A percentile compares a stretch with the other conserved stretches of the same genome.
phyloP scores from a whole-genome alignment of 305 asterid species.

The Fraxinus latifolia region DNA sequence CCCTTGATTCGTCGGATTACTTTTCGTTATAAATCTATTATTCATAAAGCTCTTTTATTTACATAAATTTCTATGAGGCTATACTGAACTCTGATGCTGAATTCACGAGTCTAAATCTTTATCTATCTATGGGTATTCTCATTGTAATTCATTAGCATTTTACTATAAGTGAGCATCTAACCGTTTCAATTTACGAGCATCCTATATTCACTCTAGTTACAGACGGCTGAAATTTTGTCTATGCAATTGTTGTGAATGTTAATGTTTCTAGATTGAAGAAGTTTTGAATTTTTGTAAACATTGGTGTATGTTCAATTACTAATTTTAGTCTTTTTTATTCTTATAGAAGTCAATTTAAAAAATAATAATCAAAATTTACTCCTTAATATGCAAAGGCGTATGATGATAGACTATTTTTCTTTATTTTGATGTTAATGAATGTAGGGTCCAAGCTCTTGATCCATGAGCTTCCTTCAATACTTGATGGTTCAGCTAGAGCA shows the following conservation, averaged over 20 bases:
- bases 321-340: background rate
- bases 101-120: background rate
- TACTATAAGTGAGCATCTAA: background rate
- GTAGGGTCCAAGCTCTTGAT: slow-evolving; percentile 83
- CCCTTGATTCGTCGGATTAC: background rate
- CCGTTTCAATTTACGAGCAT: background rate
- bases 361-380: background rate
- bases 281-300: background rate
- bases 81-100: background rate
- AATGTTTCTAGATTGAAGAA: background rate
- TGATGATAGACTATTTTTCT: background rate
- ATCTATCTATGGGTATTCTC: background rate
- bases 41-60: background rate
- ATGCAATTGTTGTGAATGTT: background rate
- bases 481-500: slow-evolving; percentile 75
- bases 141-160: background rate
- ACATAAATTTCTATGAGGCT: background rate
- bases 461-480: slow-evolving; percentile 72
- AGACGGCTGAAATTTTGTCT: background rate
- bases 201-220: background rate
- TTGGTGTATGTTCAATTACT: background rate
- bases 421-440: slow-evolving; percentile 22
- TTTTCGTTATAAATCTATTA: no score
- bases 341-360: background rate
- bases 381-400: background rate